Base-by-base conservation (phyloP, 2,329 filamentous ascomycete genomes). In the Basipetospora chlamydospora region DNA sequence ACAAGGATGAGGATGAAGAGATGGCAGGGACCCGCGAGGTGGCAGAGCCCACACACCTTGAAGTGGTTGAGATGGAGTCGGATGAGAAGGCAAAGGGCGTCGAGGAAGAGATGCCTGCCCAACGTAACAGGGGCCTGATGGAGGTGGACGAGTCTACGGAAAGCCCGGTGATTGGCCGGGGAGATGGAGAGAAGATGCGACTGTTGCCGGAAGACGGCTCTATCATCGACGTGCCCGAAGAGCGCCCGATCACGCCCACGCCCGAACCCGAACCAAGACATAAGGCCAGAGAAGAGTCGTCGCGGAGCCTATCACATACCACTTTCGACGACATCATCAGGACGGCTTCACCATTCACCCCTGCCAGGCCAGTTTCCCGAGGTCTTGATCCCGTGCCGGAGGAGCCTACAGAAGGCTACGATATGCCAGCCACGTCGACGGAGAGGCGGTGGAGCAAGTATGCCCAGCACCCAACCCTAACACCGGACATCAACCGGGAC, bases 321-420 rank as follows among this genome's bases (percentile, higher is more conserved):
- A 23, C 15, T 7, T 30, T 35, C 17, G 30, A 39, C 12, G 32
- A 28, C n/a, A 30, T 12, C 5, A 11, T 31, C 15, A 15, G n/a
- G 5, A 22, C 13, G 35, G 28, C 30, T 10, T 21, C 28, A 28
- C 11, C 37, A 17, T 20, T 36, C 37, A 35, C 18, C 22, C 32
- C 16, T 12, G 17, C 22, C 21, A 33, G 33, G 20, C 21, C 34
- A 21, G 12, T 16, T 13, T 15, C 59, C 5, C 57, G 60, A 38
- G 54, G 54, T n/a, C 49, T 75, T 32, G 58, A 69, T 4, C 63
- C 67, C 0, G 69, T 75, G 4, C 58, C 60, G 44, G 69, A 66
- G 43, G 63, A 75, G 45, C 13, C 20, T 6, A 12, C 35, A 16
- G 35, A 37, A 17, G 20, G 12, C 18, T 26, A 22, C 11, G 30